A percentile compares a stretch with the other conserved stretches of the same genome.
Conservation (phyloP, 2,329 filamentous ascomycete genomes). For the Penicillium sp. region DNA sequence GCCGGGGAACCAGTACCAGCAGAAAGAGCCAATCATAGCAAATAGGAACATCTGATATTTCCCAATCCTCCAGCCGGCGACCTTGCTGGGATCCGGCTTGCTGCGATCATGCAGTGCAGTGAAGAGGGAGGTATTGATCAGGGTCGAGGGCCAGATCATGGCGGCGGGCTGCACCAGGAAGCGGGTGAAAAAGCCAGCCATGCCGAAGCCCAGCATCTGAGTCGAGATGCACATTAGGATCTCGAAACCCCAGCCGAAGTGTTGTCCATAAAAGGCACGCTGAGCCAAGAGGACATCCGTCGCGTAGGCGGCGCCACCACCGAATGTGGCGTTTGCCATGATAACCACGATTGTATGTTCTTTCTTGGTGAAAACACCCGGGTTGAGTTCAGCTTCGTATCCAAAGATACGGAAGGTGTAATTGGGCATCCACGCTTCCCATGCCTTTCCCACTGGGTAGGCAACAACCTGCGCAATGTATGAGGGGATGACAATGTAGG, state of each 20-base stretch:
- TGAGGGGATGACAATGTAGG: constrained; percentile 52
- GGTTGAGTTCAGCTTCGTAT: constrained; percentile 33
- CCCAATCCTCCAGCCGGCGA: constrained; percentile 57
- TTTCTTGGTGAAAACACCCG: constrained; percentile 41
- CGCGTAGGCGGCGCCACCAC: constrained; percentile 55
- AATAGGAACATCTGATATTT: constrained; percentile 58
- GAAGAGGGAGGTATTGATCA: constrained; percentile 60
- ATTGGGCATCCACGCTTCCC: constrained; percentile 34
- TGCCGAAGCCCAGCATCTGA: constrained; percentile 61
- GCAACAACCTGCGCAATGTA: constrained; percentile 56
- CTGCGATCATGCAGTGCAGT: constrained; percentile 63
- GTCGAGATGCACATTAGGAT: constrained; percentile 59
- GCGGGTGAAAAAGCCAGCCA: constrained; percentile 58
- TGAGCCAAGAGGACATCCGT: constrained; percentile 67
- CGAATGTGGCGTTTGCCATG: constrained; percentile 59
- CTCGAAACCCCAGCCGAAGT: constrained; percentile 59
- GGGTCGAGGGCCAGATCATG: constrained; percentile 65
- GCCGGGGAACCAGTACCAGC: constrained; percentile 62
- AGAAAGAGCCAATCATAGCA: constrained; percentile 50
- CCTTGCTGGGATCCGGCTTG: constrained; percentile 46
- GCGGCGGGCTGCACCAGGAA: constrained; percentile 51
- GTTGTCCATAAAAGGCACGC: constrained; percentile 61
- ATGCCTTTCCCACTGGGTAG: constrained; percentile 44
- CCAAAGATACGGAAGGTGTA: constrained; percentile 33
- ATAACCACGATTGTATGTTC: constrained; percentile 41